Percentiles rank a stretch among this genome's conserved stretches.
These are phyloP conservation scores for Pichia pseudocactophila DNA, from an alignment of 805 yeast genomes.

Conservation along the genomic window DNA sequence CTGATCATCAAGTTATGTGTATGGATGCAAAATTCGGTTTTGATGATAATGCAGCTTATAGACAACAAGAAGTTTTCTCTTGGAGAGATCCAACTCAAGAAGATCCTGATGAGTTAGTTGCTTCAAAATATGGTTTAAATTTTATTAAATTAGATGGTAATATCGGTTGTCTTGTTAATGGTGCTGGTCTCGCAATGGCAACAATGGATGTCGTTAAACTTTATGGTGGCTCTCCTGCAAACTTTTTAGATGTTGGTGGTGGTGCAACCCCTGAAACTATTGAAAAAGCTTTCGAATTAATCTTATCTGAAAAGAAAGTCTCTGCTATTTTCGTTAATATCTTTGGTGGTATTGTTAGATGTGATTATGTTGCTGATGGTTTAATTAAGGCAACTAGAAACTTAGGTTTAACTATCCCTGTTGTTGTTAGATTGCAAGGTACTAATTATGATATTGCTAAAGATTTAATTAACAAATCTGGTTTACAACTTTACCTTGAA, in stretches of 20 bases:
- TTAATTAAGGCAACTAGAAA: slow-evolving; percentile 90
- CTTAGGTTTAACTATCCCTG: slow-evolving; percentile 85
- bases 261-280: slow-evolving; percentile 99
- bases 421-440: slow-evolving; percentile 97
- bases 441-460: slow-evolving; percentile 89
- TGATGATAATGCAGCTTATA: slow-evolving; percentile 92
- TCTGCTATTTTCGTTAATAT: slow-evolving; percentile 96
- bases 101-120: slow-evolving; percentile 94
- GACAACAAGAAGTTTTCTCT: slow-evolving; percentile 88
- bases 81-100: slow-evolving; percentile 98
- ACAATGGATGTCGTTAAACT: slow-evolving; percentile 98
- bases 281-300: slow-evolving; percentile 91
- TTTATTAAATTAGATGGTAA: slow-evolving; percentile 97
- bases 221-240: slow-evolving; percentile 98
- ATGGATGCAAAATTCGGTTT: slow-evolving; percentile 99
- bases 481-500: slow-evolving; percentile 84
- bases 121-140: slow-evolving; percentile 82
- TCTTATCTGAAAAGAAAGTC: slow-evolving; percentile 80
- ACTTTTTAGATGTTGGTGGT: slow-evolving; percentile 99
- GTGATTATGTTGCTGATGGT: slow-evolving; percentile 98
- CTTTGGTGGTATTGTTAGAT: slow-evolving; percentile 99
- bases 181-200: slow-evolving; percentile 99
- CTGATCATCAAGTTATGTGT: slow-evolving; percentile 83
- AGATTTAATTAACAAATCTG: slow-evolving; percentile 76
- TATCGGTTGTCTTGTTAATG: slow-evolving; percentile 97